Evolutionary conservation across 2,329 filamentous ascomycete genomes (phyloP).

Genomic region (Fusarium mexicanum): DNA sequence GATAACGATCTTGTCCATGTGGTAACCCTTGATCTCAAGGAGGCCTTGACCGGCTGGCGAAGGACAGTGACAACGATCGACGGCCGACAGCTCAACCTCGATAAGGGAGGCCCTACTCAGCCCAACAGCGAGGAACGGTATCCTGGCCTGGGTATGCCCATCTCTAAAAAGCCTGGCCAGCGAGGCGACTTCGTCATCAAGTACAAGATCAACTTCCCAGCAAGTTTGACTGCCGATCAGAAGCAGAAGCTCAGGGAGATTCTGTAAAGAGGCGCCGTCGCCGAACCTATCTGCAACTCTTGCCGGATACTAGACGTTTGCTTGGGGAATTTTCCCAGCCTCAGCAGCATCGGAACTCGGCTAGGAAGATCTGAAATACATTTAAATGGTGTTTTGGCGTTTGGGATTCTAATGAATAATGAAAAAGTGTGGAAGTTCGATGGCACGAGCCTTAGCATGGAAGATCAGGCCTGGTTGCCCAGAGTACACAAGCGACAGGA

Average conservation of each 20-base stretch:
- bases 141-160: slow-evolving; percentile 91
- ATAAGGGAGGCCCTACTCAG: slow-evolving; percentile 84
- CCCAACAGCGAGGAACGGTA: slow-evolving; percentile 84
- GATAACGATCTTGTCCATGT: slow-evolving; percentile 86
- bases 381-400: slow-evolving; percentile 38
- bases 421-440: slow-evolving; percentile 24
- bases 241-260: slow-evolving; percentile 85
- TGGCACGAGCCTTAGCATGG: background rate
- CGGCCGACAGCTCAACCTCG: slow-evolving; percentile 81
- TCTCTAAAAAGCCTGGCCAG: slow-evolving; percentile 86
- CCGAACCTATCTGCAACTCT: slow-evolving; percentile 1
- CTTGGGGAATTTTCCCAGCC: background rate
- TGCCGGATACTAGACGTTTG: background rate
- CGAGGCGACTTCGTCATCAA: slow-evolving; percentile 89
- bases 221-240: slow-evolving; percentile 77
- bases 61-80: slow-evolving; percentile 94
- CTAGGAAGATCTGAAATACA: slow-evolving; percentile 9
- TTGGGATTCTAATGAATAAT: slow-evolving; percentile 40
- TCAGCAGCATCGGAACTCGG: background rate
- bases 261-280: slow-evolving; percentile 57
- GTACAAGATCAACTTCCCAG: slow-evolving; percentile 94
- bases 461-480: background rate
- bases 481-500: slow-evolving; percentile 2
- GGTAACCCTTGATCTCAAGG: slow-evolving; percentile 87
- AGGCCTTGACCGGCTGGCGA: slow-evolving; percentile 93